Evolutionary conservation across 352 stramenopile genomes (phyloP).

Genomic region (Elongisporangium anandrum): DNA sequence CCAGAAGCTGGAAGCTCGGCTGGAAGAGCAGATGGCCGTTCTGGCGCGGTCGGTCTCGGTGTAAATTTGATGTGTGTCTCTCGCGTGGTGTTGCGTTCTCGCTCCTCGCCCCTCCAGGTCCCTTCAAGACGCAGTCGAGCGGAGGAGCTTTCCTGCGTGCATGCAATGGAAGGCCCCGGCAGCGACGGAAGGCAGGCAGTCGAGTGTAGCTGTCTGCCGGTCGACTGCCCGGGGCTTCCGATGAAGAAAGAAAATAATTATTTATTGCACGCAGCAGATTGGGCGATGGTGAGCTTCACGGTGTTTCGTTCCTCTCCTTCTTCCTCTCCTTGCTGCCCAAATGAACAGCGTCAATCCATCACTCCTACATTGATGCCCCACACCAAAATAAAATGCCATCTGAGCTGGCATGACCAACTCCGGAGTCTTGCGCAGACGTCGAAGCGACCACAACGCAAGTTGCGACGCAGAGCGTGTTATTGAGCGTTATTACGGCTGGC

Average conservation of each 20-base stretch:
- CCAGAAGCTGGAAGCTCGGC: slow-evolving; percentile 47
- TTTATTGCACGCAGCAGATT: neutral
- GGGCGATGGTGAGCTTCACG: neutral
- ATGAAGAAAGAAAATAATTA: slow-evolving; percentile 1
- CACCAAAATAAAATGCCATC: no score
- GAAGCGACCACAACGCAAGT: no score
- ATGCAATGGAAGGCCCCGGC: neutral
- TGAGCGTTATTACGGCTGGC: no score
- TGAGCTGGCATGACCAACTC: no score
- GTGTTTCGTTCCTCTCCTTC: no score
- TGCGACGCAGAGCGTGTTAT: no score
- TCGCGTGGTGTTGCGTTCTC: neutral
- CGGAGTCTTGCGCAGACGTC: no score
- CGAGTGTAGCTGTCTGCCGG: neutral
- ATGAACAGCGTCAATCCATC: no score
- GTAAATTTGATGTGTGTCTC: slow-evolving; percentile 16
- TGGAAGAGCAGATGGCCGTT: slow-evolving; percentile 67
- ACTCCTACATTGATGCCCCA: no score
- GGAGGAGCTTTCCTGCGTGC: neutral
- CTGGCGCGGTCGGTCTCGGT: slow-evolving; percentile 57
- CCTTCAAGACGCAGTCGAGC: neutral
- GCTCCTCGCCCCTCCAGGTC: neutral
- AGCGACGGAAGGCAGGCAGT: neutral
- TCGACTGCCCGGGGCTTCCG: neutral
- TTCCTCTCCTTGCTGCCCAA: no score